These are phyloP conservation scores for Soucietia sequanensis DNA, from an alignment of 805 yeast genomes.

Conservation along the genomic window DNA sequence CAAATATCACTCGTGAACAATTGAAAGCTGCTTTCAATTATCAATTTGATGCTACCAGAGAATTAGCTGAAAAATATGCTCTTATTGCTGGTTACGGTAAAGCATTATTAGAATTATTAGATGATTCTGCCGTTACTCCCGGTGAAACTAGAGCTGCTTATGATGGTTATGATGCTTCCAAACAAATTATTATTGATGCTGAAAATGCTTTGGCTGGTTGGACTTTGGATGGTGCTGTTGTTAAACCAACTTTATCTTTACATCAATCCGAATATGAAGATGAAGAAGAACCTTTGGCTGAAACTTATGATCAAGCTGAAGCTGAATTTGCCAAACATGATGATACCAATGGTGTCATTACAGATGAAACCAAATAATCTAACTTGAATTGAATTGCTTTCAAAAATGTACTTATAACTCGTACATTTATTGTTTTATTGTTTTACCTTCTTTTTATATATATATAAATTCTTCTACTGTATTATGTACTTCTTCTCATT, in stretches of 20 bases:
- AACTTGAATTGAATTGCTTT: too few relatives aligned
- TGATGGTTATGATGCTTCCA: slow-evolving; percentile 86
- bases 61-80: slow-evolving; percentile 82
- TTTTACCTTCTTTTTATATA: too few relatives aligned
- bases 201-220: slow-evolving; percentile 80
- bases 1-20: slow-evolving; percentile 85
- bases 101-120: slow-evolving; percentile 78
- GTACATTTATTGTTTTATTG: neutral
- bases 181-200: slow-evolving; percentile 83
- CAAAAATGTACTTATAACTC: neutral
- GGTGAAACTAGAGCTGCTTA: slow-evolving; percentile 91
- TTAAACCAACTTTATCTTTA: slow-evolving; percentile 76
- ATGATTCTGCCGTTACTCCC: slow-evolving; percentile 83
- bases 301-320: slow-evolving; percentile 49
- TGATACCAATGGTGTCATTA: slow-evolving; percentile 14
- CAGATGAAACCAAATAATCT: slow-evolving; percentile 10
- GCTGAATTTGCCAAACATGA: slow-evolving; percentile 52
- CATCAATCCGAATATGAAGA: slow-evolving; percentile 57
- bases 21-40: slow-evolving; percentile 80
- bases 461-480: neutral
- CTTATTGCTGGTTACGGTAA: slow-evolving; percentile 89
- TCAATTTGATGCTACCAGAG: slow-evolving; percentile 83
- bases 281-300: slow-evolving; percentile 50
- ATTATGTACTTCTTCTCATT: neutral
- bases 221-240: slow-evolving; percentile 82